Conservation (phyloP, 768 basidiomycete species). For the Lentinula sp. region DNA sequence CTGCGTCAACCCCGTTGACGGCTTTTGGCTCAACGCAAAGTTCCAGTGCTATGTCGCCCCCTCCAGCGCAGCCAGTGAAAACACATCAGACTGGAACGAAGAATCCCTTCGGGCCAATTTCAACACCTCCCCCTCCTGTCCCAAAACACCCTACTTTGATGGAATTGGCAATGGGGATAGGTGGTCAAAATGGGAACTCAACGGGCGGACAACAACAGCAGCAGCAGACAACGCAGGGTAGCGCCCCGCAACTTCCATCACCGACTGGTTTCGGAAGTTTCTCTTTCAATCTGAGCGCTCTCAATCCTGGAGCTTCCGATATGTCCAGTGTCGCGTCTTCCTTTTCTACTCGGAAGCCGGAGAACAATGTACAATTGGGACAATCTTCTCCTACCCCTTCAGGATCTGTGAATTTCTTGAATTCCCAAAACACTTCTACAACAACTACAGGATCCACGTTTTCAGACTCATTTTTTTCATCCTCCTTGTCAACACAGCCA, state of each 20-base stretch:
- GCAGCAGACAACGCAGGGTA: conserved; percentile 9
- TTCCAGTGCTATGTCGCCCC: conserved; percentile 29
- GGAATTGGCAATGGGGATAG: conserved; percentile 60
- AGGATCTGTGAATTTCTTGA: conserved; percentile 16
- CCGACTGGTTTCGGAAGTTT: conserved; percentile 21
- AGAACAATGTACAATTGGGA: conserved; percentile 10
- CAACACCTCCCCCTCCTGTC: conserved; percentile 52
- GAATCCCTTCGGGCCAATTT: conserved; percentile 88
- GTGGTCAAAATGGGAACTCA: conserved; percentile 11
- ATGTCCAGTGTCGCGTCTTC: conserved; percentile 72
- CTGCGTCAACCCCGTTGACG: conserved; percentile 69
- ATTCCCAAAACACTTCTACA: conserved; percentile 27
- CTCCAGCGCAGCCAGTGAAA: conserved; percentile 57
- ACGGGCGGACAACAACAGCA: conserved; percentile 11
- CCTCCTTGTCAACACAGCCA: conserved; percentile 42
- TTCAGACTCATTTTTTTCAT: conserved; percentile 42
- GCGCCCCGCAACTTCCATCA: conserved; percentile 12
- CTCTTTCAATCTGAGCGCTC: conserved; percentile 31
- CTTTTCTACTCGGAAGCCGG: conserved; percentile 44
- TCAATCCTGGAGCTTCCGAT: conserved; percentile 42
- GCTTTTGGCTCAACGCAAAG: conserved; percentile 18
- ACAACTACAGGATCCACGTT: conserved; percentile 35
- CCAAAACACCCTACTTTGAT: conserved; percentile 78
- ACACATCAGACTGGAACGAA: conserved; percentile 90
- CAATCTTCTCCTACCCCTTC: conserved; percentile 7